Evolutionary conservation across 2,329 filamentous ascomycete genomes (phyloP).

Genomic region (Cadophora sp.): DNA sequence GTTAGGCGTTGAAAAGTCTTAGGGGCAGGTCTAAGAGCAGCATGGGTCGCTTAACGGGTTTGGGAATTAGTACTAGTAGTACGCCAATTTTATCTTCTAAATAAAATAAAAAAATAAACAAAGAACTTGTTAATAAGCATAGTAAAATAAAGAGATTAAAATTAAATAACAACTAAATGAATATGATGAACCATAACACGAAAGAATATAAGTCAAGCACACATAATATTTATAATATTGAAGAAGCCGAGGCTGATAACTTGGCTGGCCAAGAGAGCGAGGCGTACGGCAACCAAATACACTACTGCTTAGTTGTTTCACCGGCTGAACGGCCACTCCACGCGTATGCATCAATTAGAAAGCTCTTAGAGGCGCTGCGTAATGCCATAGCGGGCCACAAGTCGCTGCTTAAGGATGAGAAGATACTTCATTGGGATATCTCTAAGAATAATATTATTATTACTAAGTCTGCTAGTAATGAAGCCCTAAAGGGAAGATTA

Average conservation of each 20-base stretch:
- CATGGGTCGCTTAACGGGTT: slow-evolving; percentile 23
- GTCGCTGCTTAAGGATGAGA: slow-evolving; percentile 45
- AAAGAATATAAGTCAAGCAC: slow-evolving; percentile 24
- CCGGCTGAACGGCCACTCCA: slow-evolving; percentile 43
- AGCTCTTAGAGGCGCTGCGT: slow-evolving; percentile 47
- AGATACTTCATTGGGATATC: slow-evolving; percentile 49
- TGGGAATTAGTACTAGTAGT: slow-evolving; percentile 28
- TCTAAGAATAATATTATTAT: slow-evolving; percentile 51
- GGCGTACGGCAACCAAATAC: slow-evolving; percentile 43
- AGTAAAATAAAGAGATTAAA: slow-evolving; percentile 35
- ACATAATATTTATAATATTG: slow-evolving; percentile 31
- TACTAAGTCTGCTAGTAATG: too few species aligned
- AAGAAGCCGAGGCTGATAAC: slow-evolving; percentile 31
- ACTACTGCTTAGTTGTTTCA: slow-evolving; percentile 44
- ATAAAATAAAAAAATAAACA: slow-evolving; percentile 35
- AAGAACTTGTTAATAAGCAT: slow-evolving; percentile 29
- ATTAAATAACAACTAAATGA: slow-evolving; percentile 30
- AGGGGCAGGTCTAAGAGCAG: slow-evolving; percentile 27
- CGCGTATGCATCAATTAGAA: slow-evolving; percentile 40
- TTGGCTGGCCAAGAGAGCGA: slow-evolving; percentile 28
- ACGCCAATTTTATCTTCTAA: slow-evolving; percentile 26
- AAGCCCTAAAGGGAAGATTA: too few species aligned
- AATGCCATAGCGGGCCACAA: slow-evolving; percentile 41
- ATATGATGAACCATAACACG: slow-evolving; percentile 17
- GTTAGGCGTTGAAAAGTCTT: slow-evolving; percentile 31